Evolutionary conservation across 768 basidiomycete genomes (phyloP).

Genomic region (Naganishia friedmannii): DNA sequence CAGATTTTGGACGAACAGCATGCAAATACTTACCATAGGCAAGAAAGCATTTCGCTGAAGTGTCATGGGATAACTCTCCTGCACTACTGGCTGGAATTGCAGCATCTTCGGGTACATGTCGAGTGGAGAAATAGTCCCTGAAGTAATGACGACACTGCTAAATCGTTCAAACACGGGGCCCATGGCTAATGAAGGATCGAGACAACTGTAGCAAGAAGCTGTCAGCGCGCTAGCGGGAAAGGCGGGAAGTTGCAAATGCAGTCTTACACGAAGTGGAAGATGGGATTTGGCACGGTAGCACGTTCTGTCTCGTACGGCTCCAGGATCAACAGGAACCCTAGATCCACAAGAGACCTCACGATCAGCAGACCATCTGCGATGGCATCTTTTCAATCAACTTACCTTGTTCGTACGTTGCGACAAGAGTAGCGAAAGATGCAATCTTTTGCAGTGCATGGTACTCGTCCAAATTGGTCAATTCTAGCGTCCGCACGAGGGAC

Average conservation of each 20-base stretch:
- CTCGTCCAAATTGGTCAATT: conserved; percentile 85
- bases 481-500: conserved; percentile 86
- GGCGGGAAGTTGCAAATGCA: conserved; percentile 6
- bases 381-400: not conserved
- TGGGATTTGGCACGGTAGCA: conserved; percentile 95
- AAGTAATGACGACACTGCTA: conserved; percentile 96
- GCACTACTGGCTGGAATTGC: conserved; percentile 92
- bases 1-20: not conserved
- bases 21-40: conserved; percentile 65
- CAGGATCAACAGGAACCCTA: conserved; percentile 91
- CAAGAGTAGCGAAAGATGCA: conserved; percentile 90
- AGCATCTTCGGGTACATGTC: conserved; percentile 99
- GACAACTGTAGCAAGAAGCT: conserved; percentile 62
- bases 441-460: conserved; percentile 89
- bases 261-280: conserved; percentile 90
- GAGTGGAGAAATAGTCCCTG: conserved; percentile 93
- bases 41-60: conserved; percentile 92
- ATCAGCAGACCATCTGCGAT: not conserved
- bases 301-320: conserved; percentile 99
- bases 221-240: not conserved
- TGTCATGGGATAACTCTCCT: conserved; percentile 97
- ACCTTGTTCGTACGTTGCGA: conserved; percentile 98
- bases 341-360: not conserved
- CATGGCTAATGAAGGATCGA: conserved; percentile 95
- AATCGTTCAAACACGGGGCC: conserved; percentile 98